These are phyloP conservation scores for Leccinum pachyderme DNA, from an alignment of 1,284 basidiomycete genomes.

Conservation along the genomic window DNA sequence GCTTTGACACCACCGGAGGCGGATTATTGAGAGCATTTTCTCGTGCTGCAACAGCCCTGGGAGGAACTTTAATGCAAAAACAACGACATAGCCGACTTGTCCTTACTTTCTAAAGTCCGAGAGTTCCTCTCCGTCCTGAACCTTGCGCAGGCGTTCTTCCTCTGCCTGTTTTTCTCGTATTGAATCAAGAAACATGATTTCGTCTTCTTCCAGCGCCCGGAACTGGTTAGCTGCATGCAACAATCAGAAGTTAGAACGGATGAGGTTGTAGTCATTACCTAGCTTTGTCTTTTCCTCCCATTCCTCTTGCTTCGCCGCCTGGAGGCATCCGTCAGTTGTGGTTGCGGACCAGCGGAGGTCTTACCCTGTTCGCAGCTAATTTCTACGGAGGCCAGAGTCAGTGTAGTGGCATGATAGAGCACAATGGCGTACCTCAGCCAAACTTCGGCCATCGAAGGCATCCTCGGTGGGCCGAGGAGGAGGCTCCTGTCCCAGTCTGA, in stretches of 20 bases:
- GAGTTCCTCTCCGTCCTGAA: constrained; percentile 80
- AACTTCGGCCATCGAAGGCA: constrained; percentile 81
- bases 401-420: constrained; percentile 26
- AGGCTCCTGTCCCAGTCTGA: constrained; percentile 83
- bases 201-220: constrained; percentile 86
- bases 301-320: constrained; percentile 90
- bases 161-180: constrained; percentile 73
- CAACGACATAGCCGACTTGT: constrained; percentile 8
- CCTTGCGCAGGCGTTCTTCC: constrained; percentile 71
- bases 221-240: constrained; percentile 76
- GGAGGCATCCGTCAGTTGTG: constrained; percentile 24
- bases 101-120: constrained; percentile 74
- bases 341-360: constrained; percentile 18
- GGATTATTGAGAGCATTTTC: constrained; percentile 50
- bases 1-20: constrained; percentile 20
- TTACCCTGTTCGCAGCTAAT: constrained; percentile 79
- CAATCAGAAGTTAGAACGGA: constrained; percentile 9
- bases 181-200: constrained; percentile 85
- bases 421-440: constrained; percentile 74
- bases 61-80: constrained; percentile 16
- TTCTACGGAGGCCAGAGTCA: constrained; percentile 52
- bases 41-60: constrained; percentile 73
- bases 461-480: constrained; percentile 76
- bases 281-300: constrained; percentile 93
- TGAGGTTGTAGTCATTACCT: constrained; percentile 40